Evolutionary conservation across 1,284 basidiomycete species (phyloP), one percentile per base, ranked within the genome.

Genomic region (Phellopilus nigrolimitatus): DNA sequence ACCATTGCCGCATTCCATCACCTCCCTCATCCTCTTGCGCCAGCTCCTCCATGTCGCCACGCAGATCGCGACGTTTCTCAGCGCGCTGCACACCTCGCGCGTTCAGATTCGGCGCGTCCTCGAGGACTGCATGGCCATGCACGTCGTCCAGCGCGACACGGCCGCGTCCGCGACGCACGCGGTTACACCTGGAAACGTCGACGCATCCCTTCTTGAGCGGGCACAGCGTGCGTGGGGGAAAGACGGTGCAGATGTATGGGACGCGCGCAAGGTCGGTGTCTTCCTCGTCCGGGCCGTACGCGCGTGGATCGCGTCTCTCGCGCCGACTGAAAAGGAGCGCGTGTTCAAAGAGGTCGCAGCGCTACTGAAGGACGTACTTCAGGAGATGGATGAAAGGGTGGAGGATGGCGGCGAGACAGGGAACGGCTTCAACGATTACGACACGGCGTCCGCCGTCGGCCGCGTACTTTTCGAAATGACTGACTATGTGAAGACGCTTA

Each of bases 171-270:
- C 83, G 54, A 74, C 79, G 0, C 72, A 72, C 34, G 77, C 82
- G 1, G 83, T 82, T 21, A 75, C 74, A 3, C 79, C 81, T 0
- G 73, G 73, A 0, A 76, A 78, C 44, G 62, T 88, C 10, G 79
- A 79, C 50, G 68, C 68, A 34, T 78, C 80, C 15, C 62, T 87
- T 41, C 75, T 88, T 73, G 82, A 85, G 56, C 74, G 76, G 2
- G 85, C 84, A 0, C 87, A 85, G 57, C 75, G 76, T 2, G 84
- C 84, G 0, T 88, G 82, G 82, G 72, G 79, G 1, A 79, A 77
- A 58, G 79, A 84, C 43, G 79, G 81, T 36, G 66, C 73, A 9
- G 63, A 70, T 2, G 64, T 68, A 13, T 86, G 84, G 80, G 82
- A 85, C 51, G 71, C 83, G 12, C 71, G 71, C 5, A 71, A 78